Conservation (phyloP, 306 rosid species). For the Trichosanthes cucumerina region DNA sequence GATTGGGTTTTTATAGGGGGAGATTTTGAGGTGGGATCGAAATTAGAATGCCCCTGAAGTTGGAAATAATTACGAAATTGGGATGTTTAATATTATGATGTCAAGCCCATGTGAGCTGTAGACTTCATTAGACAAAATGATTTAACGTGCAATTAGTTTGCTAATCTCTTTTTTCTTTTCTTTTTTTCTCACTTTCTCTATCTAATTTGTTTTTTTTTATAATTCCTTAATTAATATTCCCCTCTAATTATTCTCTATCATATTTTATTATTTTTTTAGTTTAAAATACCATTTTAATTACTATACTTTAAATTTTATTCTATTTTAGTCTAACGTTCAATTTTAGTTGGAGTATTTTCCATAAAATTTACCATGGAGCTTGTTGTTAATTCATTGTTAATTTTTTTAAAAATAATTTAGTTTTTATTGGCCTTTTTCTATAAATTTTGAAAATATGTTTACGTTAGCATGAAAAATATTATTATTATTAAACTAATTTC, state of each 20-base stretch:
- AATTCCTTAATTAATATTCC: not conserved
- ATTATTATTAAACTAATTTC: too few species aligned
- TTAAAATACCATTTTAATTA: too few species aligned
- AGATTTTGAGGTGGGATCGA: not conserved
- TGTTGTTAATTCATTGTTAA: too few species aligned
- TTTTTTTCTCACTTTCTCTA: not conserved
- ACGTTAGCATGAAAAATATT: too few species aligned
- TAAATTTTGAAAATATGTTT: too few species aligned
- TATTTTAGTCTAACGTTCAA: too few species aligned
- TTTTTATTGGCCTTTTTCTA: too few species aligned
- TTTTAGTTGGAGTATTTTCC: too few species aligned
- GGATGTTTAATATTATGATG: constrained; percentile 4
- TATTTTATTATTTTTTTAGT: too few species aligned
- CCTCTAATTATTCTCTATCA: not conserved
- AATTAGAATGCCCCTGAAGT: constrained; percentile 13
- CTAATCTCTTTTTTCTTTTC: not conserved
- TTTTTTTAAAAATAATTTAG: too few species aligned
- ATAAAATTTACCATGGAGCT: too few species aligned
- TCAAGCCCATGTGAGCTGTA: constrained; percentile 23
- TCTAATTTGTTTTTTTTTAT: not conserved
- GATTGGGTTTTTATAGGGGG: not conserved
- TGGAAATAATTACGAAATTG: constrained; percentile 56
- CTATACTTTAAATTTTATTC: too few species aligned
- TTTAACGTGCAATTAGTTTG: constrained; percentile 13
- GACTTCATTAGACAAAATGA: not conserved